Conservation (phyloP, 2,329 filamentous ascomycete genomes). For the Aspergillus quadrilineatus region DNA sequence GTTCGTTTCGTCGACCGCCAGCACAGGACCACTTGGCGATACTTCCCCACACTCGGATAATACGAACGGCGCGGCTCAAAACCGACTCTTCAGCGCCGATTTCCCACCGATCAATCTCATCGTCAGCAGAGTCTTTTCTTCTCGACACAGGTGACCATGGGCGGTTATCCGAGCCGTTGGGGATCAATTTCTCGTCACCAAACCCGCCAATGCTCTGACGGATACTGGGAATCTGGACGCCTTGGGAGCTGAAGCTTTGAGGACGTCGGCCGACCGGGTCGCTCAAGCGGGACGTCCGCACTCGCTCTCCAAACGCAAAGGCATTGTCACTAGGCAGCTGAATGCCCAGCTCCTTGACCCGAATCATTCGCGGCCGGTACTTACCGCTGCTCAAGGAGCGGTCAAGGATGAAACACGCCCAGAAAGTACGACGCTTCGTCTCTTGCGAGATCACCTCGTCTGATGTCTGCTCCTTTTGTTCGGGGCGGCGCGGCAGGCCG, state of each 20-base stretch:
- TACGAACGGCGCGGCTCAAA: conserved; percentile 55
- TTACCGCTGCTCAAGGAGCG: conserved; percentile 56
- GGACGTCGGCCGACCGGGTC: conserved; percentile 43
- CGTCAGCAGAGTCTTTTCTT: conserved; percentile 40
- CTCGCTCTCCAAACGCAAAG: conserved; percentile 56
- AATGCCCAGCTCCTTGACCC: conserved; percentile 51
- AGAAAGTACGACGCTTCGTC: conserved; percentile 56
- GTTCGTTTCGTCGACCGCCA: conserved; percentile 52
- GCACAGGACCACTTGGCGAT: conserved; percentile 57
- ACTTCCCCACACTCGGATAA: conserved; percentile 56
- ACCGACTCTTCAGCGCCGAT: conserved; percentile 54
- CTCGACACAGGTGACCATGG: conserved; percentile 42
- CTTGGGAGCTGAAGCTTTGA: conserved; percentile 42
- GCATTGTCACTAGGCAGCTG: conserved; percentile 58
- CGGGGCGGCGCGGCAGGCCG: conserved; percentile 33
- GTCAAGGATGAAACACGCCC: conserved; percentile 60
- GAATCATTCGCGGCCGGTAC: conserved; percentile 54
- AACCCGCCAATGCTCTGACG: conserved; percentile 41
- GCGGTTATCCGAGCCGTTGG: conserved; percentile 35
- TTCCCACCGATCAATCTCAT: conserved; percentile 53
- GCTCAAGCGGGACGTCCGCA: conserved; percentile 51
- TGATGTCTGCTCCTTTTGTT: conserved; percentile 37
- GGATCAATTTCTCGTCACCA: conserved; percentile 39
- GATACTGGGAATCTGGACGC: conserved; percentile 44
- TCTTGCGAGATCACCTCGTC: conserved; percentile 56